A percentile compares a stretch with the other conserved stretches of the same genome.
Evolutionary conservation across 2,329 filamentous ascomycete genomes (phyloP).

Genomic region (Phoma sp.): DNA sequence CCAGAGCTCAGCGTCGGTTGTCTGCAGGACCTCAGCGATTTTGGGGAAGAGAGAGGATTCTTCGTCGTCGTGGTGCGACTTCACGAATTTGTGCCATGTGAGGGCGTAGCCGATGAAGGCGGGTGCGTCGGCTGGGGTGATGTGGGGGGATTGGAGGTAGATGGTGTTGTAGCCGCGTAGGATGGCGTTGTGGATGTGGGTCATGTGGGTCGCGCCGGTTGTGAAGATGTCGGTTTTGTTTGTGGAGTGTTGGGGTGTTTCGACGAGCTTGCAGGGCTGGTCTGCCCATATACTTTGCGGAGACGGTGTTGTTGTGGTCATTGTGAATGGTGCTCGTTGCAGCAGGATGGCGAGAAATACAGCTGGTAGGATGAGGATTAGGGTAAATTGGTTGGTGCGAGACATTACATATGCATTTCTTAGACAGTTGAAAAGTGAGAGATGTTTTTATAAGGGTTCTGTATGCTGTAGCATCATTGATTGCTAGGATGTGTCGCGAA

Average conservation of each 20-base stretch:
- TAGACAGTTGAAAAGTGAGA: no score
- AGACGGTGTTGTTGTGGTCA: constrained; percentile 5
- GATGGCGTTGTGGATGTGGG: constrained; percentile 50
- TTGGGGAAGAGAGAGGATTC: constrained; percentile 45
- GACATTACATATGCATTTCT: not conserved
- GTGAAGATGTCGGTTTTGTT: constrained; percentile 45
- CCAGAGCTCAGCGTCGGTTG: constrained; percentile 33
- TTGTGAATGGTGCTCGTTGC: constrained; percentile 14
- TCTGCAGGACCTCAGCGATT: constrained; percentile 37
- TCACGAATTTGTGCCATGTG: constrained; percentile 45
- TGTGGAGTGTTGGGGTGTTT: constrained; percentile 39
- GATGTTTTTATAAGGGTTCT: not conserved
- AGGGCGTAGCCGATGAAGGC: constrained; percentile 46
- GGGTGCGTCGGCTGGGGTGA: constrained; percentile 38
- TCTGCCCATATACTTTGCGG: constrained; percentile 39
- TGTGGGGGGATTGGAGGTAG: constrained; percentile 46
- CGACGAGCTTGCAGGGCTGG: constrained; percentile 33
- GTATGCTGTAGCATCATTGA: not conserved
- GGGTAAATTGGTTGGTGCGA: constrained; percentile 10
- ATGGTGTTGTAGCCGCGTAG: constrained; percentile 51
- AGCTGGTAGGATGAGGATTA: constrained; percentile 13
- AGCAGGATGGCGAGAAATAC: constrained; percentile 16
- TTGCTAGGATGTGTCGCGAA: not conserved
- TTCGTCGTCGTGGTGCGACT: constrained; percentile 47
- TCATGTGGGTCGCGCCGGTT: constrained; percentile 45